Base-by-base conservation (phyloP, 2,329 filamentous ascomycete genomes). In the Scytalidium lignicola region DNA sequence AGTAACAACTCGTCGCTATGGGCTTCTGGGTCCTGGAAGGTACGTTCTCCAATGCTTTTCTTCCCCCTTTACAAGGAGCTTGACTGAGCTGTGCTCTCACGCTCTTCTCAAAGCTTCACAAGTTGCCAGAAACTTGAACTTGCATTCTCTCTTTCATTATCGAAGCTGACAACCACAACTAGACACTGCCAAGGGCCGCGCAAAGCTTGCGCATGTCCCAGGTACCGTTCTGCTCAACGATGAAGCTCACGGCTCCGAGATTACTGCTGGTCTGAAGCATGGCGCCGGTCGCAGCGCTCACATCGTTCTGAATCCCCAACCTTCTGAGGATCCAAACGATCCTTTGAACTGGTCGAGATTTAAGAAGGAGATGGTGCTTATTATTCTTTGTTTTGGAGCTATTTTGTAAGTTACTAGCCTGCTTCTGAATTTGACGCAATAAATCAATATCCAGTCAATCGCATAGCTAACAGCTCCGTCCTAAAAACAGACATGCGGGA, bases 271-370 rank as follows among this genome's bases (percentile, higher is more conserved):
- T 8, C 48, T 53, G 1, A 55, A 55, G 28, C 53, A 55, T 53
- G 51, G 51, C 37, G 49, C 48, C 5, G 52, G 52, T 37, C 50
- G 29, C 29, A 19, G 47, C 19, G 17, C 43, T 3, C 47, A 55
- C 19, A 50, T 57, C 9, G 41, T 51, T 12, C 47, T 58, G 6
- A 50, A 58, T 39, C 69, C 74, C 19, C 72, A 74, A 55, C 74
- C 74, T 2, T 70, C 66, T 15, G 68, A 72, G 51, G 72, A 70
- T 28, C 73, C 72, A 1, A 74, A 74, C 48, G 74, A 76, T 50
- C 73, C 73, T 2, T 54, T 75, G 18, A 75, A 74, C 48, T 67
- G 65, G 64, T 48, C 60, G 9, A 48, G 58, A 3, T 50, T 55
- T 50, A 72, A 70, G 63, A 75, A 75, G 50, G 61, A 66, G 47